Evolutionary conservation across 2,329 filamentous ascomycete species (phyloP).

Genomic region (Fusarium proliferatum): DNA sequence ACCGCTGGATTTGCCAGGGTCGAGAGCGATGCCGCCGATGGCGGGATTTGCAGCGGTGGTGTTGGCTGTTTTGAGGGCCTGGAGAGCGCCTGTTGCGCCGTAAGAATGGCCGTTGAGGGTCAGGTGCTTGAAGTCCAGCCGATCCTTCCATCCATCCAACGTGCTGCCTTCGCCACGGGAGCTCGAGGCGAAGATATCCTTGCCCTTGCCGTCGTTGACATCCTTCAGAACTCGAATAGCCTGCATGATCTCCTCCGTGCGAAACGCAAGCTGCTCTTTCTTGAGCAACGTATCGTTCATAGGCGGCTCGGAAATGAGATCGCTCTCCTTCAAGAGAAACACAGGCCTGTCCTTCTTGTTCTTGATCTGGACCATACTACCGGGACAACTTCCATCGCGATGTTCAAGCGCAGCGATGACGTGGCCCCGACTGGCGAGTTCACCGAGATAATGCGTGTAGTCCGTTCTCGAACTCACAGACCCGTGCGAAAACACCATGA

Average conservation of each 20-base stretch:
- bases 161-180: slow-evolving; percentile 58
- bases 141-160: slow-evolving; percentile 61
- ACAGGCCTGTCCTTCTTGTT: slow-evolving; percentile 46
- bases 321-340: slow-evolving; percentile 51
- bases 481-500: slow-evolving; percentile 65
- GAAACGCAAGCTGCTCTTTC: slow-evolving; percentile 60
- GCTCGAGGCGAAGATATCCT: slow-evolving; percentile 53
- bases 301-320: slow-evolving; percentile 47
- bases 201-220: slow-evolving; percentile 55
- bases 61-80: slow-evolving; percentile 63
- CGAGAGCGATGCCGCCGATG: slow-evolving; percentile 69
- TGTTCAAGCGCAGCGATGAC: slow-evolving; percentile 64
- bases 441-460: slow-evolving; percentile 63
- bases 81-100: slow-evolving; percentile 72
- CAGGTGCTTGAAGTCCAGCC: slow-evolving; percentile 65
- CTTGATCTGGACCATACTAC: slow-evolving; percentile 52
- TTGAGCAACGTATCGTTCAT: slow-evolving; percentile 56
- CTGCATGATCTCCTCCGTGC: slow-evolving; percentile 62
- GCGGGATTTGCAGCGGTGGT: slow-evolving; percentile 50
- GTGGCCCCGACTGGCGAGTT: slow-evolving; percentile 61
- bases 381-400: slow-evolving; percentile 63
- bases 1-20: slow-evolving; percentile 74
- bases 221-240: slow-evolving; percentile 54
- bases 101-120: slow-evolving; percentile 73
- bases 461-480: slow-evolving; percentile 62